Conservation (phyloP, 208 protist genomes). For the Leishmania tropica region DNA sequence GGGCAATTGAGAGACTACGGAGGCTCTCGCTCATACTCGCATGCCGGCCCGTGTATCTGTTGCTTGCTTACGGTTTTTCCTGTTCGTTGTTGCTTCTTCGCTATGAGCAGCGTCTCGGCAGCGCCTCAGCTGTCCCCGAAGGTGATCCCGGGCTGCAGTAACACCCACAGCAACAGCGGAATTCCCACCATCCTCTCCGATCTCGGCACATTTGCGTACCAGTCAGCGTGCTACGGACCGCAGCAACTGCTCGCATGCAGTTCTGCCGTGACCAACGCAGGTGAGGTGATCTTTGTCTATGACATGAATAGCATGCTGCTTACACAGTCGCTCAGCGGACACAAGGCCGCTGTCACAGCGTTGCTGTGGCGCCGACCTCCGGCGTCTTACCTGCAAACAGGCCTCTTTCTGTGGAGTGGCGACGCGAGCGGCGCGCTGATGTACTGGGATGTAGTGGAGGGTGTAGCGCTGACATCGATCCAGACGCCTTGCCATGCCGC, state of each 20-base stretch:
- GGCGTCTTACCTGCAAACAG: slow-evolving; percentile 65
- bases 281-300: slow-evolving; percentile 64
- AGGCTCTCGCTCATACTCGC: not conserved
- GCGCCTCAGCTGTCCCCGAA: slow-evolving; percentile 27
- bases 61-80: not conserved
- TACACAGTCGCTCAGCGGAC: slow-evolving; percentile 74
- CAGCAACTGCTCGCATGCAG: slow-evolving; percentile 77
- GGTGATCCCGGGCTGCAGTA: slow-evolving; percentile 35
- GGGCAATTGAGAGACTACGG: not conserved
- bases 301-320: slow-evolving; percentile 83
- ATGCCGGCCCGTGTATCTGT: not conserved
- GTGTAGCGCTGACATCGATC: slow-evolving; percentile 54
- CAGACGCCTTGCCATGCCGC: slow-evolving; percentile 43
- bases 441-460: slow-evolving; percentile 81
- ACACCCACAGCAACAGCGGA: slow-evolving; percentile 27
- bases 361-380: slow-evolving; percentile 67
- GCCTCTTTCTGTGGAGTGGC: slow-evolving; percentile 67
- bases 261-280: slow-evolving; percentile 36
- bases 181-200: slow-evolving; percentile 32
- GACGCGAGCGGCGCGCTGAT: slow-evolving; percentile 51
- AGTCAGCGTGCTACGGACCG: slow-evolving; percentile 67
- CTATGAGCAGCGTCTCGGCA: slow-evolving; percentile 4
- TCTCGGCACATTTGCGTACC: slow-evolving; percentile 31
- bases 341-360: slow-evolving; percentile 54
- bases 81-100: not conserved